Base-by-base conservation (phyloP, 495 filamentous ascomycete genomes). In the Viridothelium virens region DNA sequence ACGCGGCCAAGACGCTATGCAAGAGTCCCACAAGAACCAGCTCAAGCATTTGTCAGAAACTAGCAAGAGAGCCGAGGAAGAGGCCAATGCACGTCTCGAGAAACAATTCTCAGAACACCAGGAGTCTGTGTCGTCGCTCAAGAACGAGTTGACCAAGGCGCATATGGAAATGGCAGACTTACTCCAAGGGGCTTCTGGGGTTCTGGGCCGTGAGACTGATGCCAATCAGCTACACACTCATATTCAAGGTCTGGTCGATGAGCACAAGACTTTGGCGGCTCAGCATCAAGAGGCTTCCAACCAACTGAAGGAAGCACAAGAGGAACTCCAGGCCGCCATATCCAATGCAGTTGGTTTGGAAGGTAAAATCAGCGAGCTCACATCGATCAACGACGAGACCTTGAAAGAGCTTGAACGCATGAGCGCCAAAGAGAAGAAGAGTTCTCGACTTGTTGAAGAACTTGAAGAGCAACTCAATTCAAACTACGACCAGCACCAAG, bases 391-490 rank as follows among this genome's bases (percentile, higher is more conserved):
- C 66, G 68, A 72, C 14, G 74, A 77, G 50, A 70, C 72, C 0
- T 4, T 77, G 3, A 69, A 69, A 56, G 80, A 88, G 46, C 76
- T 90, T 53, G 82, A 86, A 63, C 81, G 80, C 66, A 77, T 87
- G 62, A 79, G 73, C 12, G 77, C 81, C 48, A 85, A 87, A 74
- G 88, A 89, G 76, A 77, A 91, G 77, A 95, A 94, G 80, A 93
- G 92, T 75, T 89, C 89, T 16, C 86, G 89, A 56, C 80, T 99
- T 9, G 89, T 97, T 7, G 91, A 97, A 72, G 94, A 97, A 77
- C 86, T 99, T 18, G 94, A 99, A 75, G 92, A 99, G 67, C 93
- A 99, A 71, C 85, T 99, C n/a, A 88, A 90, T 68, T 91, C 82
- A 73, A 96, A 91, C 77, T 98, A 89, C 74, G 94, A 98, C 66